Evolutionary conservation across 768 basidiomycete genomes (phyloP).

Genomic region (Tylopilus felleus): DNA sequence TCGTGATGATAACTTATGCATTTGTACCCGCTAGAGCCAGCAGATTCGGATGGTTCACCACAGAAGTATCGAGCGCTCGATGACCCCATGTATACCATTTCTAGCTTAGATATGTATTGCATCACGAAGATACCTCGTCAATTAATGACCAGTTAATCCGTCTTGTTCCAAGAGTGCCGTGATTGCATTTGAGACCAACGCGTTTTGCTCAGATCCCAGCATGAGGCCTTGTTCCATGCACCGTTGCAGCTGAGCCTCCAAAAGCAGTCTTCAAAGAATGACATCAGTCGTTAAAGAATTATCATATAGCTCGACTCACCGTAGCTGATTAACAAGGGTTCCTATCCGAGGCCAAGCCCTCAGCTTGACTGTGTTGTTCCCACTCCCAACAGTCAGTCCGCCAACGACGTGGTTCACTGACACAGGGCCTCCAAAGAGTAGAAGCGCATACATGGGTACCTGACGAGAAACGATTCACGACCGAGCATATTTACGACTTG

Average conservation of each 20-base stretch:
- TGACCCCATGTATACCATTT: slow-evolving; percentile 4
- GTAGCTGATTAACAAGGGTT: slow-evolving; percentile 80
- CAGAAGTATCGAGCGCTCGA: not conserved
- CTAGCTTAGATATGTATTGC: slow-evolving; percentile 17
- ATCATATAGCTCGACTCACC: slow-evolving; percentile 44
- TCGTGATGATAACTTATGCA: slow-evolving; percentile 10
- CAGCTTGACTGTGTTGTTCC: slow-evolving; percentile 55
- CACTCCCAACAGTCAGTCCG: slow-evolving; percentile 62
- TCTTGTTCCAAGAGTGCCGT: slow-evolving; percentile 38
- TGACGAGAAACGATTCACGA: slow-evolving; percentile 24
- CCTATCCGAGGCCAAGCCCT: slow-evolving; percentile 90
- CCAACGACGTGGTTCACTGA: slow-evolving; percentile 76
- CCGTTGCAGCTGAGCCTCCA: slow-evolving; percentile 64
- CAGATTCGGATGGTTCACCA: not conserved
- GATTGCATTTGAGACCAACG: slow-evolving; percentile 51
- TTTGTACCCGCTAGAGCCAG: not conserved
- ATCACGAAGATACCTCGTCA: not conserved
- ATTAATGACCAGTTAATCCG: slow-evolving; percentile 23
- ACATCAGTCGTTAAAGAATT: not conserved
- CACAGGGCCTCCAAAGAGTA: slow-evolving; percentile 82
- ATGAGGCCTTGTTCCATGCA: slow-evolving; percentile 62
- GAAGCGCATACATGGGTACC: slow-evolving; percentile 84
- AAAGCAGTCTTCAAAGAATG: slow-evolving; percentile 47
- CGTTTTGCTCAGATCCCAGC: slow-evolving; percentile 44
- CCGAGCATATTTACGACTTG: not conserved